These are phyloP conservation scores for Cyberlindnera maritima DNA, from an alignment of 805 yeast species.

Conservation along the genomic window DNA sequence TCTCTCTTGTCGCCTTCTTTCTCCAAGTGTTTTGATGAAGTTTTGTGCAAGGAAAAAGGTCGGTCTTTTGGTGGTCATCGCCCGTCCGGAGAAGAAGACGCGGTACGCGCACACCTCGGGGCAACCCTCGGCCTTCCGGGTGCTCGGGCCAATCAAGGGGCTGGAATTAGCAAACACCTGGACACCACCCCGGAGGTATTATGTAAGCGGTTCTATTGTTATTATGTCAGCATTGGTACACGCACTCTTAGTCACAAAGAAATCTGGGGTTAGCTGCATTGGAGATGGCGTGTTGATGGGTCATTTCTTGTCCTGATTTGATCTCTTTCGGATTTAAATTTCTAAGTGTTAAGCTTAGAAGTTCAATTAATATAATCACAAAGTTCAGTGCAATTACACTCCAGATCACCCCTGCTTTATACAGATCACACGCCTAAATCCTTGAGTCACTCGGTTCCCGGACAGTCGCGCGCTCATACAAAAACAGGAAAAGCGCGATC, in stretches of 20 bases:
- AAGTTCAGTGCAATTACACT: not conserved
- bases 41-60: not conserved
- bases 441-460: not conserved
- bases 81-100: slow-evolving; percentile 3
- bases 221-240: slow-evolving; percentile 10
- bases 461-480: not conserved
- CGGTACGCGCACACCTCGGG: slow-evolving; percentile 18
- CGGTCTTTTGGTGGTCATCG: not conserved
- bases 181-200: slow-evolving; percentile 12
- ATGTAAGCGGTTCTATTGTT: slow-evolving; percentile 1
- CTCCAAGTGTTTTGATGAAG: no score
- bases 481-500: not conserved
- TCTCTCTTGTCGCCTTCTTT: not conserved
- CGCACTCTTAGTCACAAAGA: not conserved
- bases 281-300: not conserved
- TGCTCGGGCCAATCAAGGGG: slow-evolving; percentile 15
- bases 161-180: slow-evolving; percentile 21
- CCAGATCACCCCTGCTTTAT: not conserved
- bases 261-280: slow-evolving; percentile 7
- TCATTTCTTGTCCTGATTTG: not conserved
- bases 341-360: no score
- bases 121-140: slow-evolving; percentile 16
- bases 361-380: no score
- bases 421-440: not conserved
- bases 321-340: no score